These are phyloP conservation scores for Carex pumila DNA, from an alignment of 176 grass and related monocot genomes.

Conservation along the genomic window DNA sequence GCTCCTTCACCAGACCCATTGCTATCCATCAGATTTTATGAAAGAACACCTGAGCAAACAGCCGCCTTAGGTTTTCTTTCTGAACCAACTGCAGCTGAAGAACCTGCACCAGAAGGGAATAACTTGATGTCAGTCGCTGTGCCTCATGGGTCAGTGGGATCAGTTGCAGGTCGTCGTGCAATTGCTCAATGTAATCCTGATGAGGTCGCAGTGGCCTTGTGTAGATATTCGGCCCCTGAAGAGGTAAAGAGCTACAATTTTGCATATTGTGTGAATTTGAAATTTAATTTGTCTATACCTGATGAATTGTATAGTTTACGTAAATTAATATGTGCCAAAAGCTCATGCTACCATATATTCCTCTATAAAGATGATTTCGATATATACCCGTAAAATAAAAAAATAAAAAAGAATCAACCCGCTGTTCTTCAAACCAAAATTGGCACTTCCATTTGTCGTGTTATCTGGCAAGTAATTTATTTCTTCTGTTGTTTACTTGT, in stretches of 20 bases:
- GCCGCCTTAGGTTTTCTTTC: conserved; percentile 78
- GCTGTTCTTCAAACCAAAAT: background rate
- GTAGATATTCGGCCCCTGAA: conserved; percentile 84
- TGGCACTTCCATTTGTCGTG: background rate
- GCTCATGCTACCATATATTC: background rate
- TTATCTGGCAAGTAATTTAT: background rate
- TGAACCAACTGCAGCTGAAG: conserved; percentile 40
- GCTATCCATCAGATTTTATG: conserved; percentile 66
- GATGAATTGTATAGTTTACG: background rate
- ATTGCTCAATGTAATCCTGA: conserved; percentile 85
- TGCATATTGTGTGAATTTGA: background rate
- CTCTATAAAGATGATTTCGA: background rate
- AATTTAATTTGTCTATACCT: background rate
- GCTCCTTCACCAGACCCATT: conserved; percentile 72
- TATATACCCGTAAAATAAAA: background rate
- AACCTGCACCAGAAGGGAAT: conserved; percentile 29
- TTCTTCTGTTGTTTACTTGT: background rate
- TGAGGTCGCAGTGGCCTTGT: conserved; percentile 69
- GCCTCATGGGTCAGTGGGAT: conserved; percentile 85
- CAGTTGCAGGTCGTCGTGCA: conserved; percentile 67
- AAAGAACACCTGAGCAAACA: conserved; percentile 75
- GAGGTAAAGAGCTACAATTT: conserved; percentile 48
- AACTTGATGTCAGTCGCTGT: conserved; percentile 18
- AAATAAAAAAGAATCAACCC: background rate
- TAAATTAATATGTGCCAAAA: background rate